Percentiles rank a stretch among this genome's conserved stretches.
phyloP scores from a whole-genome alignment of 805 yeast genomes.

The Cyberlindnera samutprakarnensis region DNA sequence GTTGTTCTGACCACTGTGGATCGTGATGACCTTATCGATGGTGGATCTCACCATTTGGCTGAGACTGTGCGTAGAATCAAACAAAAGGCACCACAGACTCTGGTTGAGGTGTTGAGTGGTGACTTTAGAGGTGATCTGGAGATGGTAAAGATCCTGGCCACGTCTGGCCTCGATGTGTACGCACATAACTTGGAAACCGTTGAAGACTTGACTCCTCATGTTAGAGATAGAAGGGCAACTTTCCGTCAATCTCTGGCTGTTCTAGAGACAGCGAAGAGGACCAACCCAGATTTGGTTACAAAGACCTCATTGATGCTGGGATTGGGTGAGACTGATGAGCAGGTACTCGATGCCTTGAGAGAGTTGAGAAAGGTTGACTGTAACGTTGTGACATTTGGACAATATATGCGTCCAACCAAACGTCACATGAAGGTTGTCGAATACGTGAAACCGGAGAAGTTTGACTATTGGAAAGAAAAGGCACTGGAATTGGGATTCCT shows the following conservation, averaged over 20 bases:
- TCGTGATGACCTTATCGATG: conserved; percentile 88
- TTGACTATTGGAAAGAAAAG: conserved; percentile 83
- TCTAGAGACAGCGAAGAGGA: conserved; percentile 69
- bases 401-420: conserved; percentile 98
- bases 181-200: conserved; percentile 98
- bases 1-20: conserved; percentile 97
- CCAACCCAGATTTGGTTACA: conserved; percentile 70
- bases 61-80: conserved; percentile 83
- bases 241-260: conserved; percentile 82
- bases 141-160: conserved; percentile 73
- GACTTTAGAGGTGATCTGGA: conserved; percentile 89
- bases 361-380: conserved; percentile 72
- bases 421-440: conserved; percentile 98
- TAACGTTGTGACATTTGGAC: conserved; percentile 97
- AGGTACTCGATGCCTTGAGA: conserved; percentile 62
- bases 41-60: conserved; percentile 88
- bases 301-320: conserved; percentile 96
- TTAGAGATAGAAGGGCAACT: conserved; percentile 95
- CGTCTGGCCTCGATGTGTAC: conserved; percentile 86
- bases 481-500: conserved; percentile 89
- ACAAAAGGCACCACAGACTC: conserved; percentile 78
- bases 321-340: conserved; percentile 92
- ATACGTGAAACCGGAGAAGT: conserved; percentile 88
- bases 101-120: conserved; percentile 91
- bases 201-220: conserved; percentile 87